Conservation (phyloP, 2,329 filamentous ascomycete genomes). For the Aspergillus neotritici region DNA sequence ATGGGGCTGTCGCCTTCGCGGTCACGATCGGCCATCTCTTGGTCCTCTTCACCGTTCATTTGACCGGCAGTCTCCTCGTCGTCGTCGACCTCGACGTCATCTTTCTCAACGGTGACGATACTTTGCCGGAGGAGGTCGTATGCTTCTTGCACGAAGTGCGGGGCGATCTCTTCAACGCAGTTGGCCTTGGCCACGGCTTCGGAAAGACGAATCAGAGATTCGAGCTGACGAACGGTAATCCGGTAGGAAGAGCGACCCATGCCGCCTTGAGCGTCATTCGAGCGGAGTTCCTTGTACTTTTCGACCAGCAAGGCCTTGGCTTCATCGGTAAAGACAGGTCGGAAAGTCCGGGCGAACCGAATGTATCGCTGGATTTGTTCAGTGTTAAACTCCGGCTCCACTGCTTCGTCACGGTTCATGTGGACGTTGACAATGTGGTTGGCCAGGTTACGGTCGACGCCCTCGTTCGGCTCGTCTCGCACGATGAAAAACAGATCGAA, state of each 20-base stretch:
- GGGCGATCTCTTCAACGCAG: conserved; percentile 82
- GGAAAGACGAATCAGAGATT: conserved; percentile 89
- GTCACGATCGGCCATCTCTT: conserved; percentile 47
- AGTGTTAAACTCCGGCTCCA: conserved; percentile 89
- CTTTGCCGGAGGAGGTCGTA: conserved; percentile 86
- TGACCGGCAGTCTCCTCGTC: conserved; percentile 57
- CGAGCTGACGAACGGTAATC: conserved; percentile 92
- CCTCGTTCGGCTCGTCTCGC: conserved; percentile 91
- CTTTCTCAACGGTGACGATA: conserved; percentile 96
- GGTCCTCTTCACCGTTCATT: conserved; percentile 44
- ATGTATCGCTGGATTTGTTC: conserved; percentile 97
- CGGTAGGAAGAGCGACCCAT: conserved; percentile 93
- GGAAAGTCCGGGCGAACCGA: conserved; percentile 90
- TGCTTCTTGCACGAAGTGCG: conserved; percentile 82
- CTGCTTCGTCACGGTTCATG: conserved; percentile 83
- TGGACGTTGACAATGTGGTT: conserved; percentile 94
- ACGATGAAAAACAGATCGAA: conserved; percentile 99
- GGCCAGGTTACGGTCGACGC: conserved; percentile 81
- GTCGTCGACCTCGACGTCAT: conserved; percentile 91
- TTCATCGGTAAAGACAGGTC: conserved; percentile 83
- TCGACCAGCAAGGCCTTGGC: conserved; percentile 79
- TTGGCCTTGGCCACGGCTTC: conserved; percentile 99
- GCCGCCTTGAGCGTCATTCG: conserved; percentile 89
- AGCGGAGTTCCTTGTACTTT: conserved; percentile 91
- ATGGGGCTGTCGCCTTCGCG: conserved; percentile 49